Base-by-base conservation (phyloP, 768 basidiomycete species). In the Kwoniella heveanensis region DNA sequence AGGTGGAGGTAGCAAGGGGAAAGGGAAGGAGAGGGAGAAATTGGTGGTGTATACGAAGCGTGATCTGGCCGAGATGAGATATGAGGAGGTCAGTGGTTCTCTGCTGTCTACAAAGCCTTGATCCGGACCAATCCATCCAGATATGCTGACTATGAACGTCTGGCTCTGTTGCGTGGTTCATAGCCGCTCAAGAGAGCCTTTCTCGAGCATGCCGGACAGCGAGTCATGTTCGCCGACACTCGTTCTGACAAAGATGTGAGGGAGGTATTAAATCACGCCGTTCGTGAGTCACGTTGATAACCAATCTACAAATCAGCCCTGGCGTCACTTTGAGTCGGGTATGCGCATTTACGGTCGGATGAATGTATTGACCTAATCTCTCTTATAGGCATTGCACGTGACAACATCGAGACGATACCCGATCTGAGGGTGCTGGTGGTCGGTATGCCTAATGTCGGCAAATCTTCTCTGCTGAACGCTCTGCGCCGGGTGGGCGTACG, bases 371-470 rank as follows among this genome's bases (percentile, higher is more conserved):
- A n/a, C n/a, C n/a, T n/a, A n/a, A 32, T 37, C 44, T 22, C 21
- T 12, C 24, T 26, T 58, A 8, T 66, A 91, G 90, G 86, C 71
- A 84, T 90, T 69, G 88, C 90, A 30, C 86, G 86, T 71, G 82
- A 83, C 46, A 85, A 88, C 76, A 86, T 86, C 54, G 85, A 90
- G 66, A 68, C 68, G 2, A 84, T 86, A 51, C 86, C 87, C 22
- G 69, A 66, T 30, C 81, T 91, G 69, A 92, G 93, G 71, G 88
- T 97, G 7, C 84, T 97, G 1, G 90, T 98, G 19, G 90, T 97
- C 3, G 95, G 95, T 1, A 95, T 92, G 80, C 95, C 95, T 57
- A 97, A 99, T 80, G 95, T 98, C 71, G 96, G 96, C 67, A 98
- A 98, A 82, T 94, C 91, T 60, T 90, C 88, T 73, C 76, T 98